phyloP scores from a whole-genome alignment of 805 yeast species.

The Teunomyces atbi region DNA sequence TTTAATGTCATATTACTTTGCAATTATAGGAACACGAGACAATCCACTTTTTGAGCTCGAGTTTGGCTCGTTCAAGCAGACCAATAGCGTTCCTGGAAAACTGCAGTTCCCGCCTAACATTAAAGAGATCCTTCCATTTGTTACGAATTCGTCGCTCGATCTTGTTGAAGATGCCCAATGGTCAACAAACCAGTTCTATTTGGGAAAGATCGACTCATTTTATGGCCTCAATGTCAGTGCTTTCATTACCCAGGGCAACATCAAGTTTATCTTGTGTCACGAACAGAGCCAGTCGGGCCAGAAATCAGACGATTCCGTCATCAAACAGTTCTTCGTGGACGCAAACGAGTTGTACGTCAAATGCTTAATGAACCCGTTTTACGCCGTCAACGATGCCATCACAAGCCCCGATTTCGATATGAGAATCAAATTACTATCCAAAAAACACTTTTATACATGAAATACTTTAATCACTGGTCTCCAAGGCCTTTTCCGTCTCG shows the following conservation, averaged over 20 bases:
- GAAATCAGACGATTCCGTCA: slow-evolving; percentile 57
- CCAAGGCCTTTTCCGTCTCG: slow-evolving; percentile 28
- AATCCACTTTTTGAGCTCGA: slow-evolving; percentile 86
- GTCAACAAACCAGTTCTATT: slow-evolving; percentile 60
- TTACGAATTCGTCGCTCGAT: slow-evolving; percentile 85
- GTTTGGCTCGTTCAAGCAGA: slow-evolving; percentile 62
- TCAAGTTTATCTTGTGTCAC: slow-evolving; percentile 65
- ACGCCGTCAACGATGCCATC: slow-evolving; percentile 71
- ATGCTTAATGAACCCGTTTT: slow-evolving; percentile 83
- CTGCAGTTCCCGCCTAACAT: slow-evolving; percentile 65
- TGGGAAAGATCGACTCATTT: slow-evolving; percentile 81
- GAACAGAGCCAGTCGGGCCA: slow-evolving; percentile 30
- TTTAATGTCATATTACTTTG: slow-evolving; percentile 78
- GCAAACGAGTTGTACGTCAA: slow-evolving; percentile 86
- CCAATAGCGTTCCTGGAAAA: slow-evolving; percentile 39
- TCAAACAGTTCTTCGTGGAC: slow-evolving; percentile 80
- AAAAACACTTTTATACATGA: slow-evolving; percentile 58
- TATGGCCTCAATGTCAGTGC: slow-evolving; percentile 83
- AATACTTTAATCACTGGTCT: neutral
- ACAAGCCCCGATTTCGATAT: slow-evolving; percentile 72
- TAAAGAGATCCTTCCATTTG: slow-evolving; percentile 80
- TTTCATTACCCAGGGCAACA: slow-evolving; percentile 83
- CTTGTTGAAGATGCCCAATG: slow-evolving; percentile 90
- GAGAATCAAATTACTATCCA: slow-evolving; percentile 67
- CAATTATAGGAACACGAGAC: slow-evolving; percentile 84